Percentiles rank a stretch among this genome's conserved stretches.
These are phyloP conservation scores for Nothophytophthora sp. DNA, from an alignment of 352 stramenopile species.

Conservation along the genomic window DNA sequence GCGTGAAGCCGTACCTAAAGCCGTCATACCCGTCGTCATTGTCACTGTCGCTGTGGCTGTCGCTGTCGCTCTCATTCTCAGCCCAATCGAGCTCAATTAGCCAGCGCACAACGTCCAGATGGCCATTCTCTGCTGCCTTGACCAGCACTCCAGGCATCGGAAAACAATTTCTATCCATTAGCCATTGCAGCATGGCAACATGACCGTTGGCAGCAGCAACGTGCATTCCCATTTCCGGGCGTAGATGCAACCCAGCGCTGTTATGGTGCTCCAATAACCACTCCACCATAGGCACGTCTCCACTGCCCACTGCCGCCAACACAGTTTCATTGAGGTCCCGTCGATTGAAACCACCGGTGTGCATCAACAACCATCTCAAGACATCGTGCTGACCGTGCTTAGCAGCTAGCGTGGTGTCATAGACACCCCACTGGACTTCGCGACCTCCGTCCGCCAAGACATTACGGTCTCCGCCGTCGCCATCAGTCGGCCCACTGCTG, in stretches of 20 bases:
- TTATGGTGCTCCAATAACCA: constrained; percentile 5
- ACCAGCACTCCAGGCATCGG: not conserved
- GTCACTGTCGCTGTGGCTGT: too few species aligned
- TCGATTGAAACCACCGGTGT: constrained; percentile 1
- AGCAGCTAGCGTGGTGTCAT: constrained; percentile 4
- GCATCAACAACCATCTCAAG: constrained; percentile 15
- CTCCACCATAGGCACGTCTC: constrained; percentile 21
- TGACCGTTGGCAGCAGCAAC: constrained; percentile 3
- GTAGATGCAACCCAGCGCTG: not conserved
- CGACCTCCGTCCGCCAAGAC: not conserved
- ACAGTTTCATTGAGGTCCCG: not conserved
- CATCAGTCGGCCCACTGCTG: not conserved
- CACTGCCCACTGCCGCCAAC: not conserved
- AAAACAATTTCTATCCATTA: not conserved
- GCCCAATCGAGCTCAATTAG: too few species aligned
- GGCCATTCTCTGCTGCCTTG: constrained; percentile 7
- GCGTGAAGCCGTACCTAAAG: too few species aligned
- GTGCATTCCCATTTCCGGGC: constrained; percentile 1
- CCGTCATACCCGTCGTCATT: too few species aligned
- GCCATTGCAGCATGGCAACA: constrained; percentile 8
- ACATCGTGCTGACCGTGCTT: constrained; percentile 6
- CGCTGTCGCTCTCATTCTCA: too few species aligned
- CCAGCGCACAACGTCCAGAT: constrained; percentile 9
- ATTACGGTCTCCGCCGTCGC: not conserved
- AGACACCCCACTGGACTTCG: constrained; percentile 4